Conservation (phyloP, 345 rosid species). For the Gynandropsis gynandra region DNA sequence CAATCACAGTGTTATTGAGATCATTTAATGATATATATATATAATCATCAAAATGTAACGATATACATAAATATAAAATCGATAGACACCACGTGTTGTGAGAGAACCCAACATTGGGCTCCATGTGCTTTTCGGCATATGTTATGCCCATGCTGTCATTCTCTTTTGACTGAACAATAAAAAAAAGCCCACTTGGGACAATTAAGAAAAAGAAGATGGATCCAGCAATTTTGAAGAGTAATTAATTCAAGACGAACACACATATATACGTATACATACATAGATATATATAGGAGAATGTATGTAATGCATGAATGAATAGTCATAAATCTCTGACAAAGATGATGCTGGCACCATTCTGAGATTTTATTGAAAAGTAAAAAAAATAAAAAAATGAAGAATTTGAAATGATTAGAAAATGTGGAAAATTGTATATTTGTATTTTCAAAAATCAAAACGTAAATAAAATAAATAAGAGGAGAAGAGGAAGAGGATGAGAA, state of each 20-base stretch:
- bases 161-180: constrained; percentile 41
- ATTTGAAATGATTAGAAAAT: constrained; percentile 1
- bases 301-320: constrained; percentile 12
- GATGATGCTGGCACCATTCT: constrained; percentile 16
- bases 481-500: not conserved
- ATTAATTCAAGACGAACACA: too few relatives aligned
- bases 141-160: constrained; percentile 43
- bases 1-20: too few relatives aligned
- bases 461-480: not conserved
- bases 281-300: too few relatives aligned
- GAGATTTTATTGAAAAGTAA: constrained; percentile 19
- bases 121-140: constrained; percentile 49
- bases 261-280: too few relatives aligned
- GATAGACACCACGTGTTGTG: constrained; percentile 18
- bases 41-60: not conserved
- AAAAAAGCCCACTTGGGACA: not conserved
- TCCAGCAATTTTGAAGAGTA: constrained; percentile 6
- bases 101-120: constrained; percentile 38
- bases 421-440: not conserved
- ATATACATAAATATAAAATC: not conserved
- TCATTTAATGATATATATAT: too few relatives aligned
- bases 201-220: constrained; percentile 13
- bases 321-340: constrained; percentile 24
- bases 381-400: not conserved
- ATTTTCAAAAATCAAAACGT: not conserved